Percentiles rank a stretch among this genome's conserved stretches.
These are phyloP conservation scores for Grifola frondosa DNA, from an alignment of 1,284 basidiomycete species.

Conservation along the genomic window DNA sequence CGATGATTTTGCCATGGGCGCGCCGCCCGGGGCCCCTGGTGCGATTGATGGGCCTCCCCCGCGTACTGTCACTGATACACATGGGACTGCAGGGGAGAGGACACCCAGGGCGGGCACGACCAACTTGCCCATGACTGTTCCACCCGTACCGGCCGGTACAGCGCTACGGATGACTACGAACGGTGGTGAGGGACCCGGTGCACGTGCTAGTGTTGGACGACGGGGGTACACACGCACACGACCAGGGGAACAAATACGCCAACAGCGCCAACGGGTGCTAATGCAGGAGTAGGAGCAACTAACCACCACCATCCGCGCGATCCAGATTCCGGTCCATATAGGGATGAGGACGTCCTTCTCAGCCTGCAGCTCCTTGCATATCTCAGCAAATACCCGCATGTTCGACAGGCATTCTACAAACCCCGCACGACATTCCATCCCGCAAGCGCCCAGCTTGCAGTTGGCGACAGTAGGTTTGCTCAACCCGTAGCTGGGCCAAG, in stretches of 20 bases:
- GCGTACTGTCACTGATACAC: constrained; percentile 24
- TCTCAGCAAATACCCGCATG: constrained; percentile 96
- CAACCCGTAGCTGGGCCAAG: constrained; percentile 12
- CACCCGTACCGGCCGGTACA: constrained; percentile 17
- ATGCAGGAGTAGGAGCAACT: constrained; percentile 4
- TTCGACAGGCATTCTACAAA: constrained; percentile 95
- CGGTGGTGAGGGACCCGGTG: neutral
- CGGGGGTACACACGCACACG: constrained; percentile 9
- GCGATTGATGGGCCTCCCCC: constrained; percentile 50
- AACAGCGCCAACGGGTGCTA: constrained; percentile 4
- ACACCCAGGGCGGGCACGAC: constrained; percentile 31
- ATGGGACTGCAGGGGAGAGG: constrained; percentile 27
- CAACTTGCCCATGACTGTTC: constrained; percentile 27
- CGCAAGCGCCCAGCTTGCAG: constrained; percentile 47
- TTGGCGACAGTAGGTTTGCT: constrained; percentile 8
- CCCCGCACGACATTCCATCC: constrained; percentile 74
- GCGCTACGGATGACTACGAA: constrained; percentile 9
- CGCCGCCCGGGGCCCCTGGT: constrained; percentile 79
- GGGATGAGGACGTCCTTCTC: constrained; percentile 93
- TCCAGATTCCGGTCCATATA: constrained; percentile 63
- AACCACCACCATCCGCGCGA: constrained; percentile 37
- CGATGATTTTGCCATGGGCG: constrained; percentile 84
- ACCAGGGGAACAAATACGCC: constrained; percentile 17
- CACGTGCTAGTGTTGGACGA: constrained; percentile 4
- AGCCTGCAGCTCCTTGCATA: constrained; percentile 94